A percentile compares a stretch with the other conserved stretches of the same genome.
Evolutionary conservation across 1,284 basidiomycete genomes (phyloP).

Genomic region (Amylostereum areolatum): DNA sequence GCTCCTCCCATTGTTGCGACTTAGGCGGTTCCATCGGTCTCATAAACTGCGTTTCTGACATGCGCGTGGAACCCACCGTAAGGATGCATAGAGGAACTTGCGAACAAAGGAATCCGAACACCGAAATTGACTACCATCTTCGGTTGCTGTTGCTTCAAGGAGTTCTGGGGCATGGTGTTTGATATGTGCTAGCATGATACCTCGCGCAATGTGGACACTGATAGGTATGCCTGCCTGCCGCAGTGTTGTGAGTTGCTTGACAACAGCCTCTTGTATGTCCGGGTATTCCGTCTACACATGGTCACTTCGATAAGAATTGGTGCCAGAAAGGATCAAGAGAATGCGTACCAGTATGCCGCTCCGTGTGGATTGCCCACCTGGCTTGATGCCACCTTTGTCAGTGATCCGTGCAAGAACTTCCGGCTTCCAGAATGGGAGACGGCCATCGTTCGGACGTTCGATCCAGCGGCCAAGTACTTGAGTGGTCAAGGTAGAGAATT

Average conservation of each 20-base stretch:
- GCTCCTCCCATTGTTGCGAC: no score
- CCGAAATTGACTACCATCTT: not conserved
- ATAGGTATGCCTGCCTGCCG: not conserved
- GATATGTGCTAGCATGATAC: not conserved
- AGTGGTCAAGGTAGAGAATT: not conserved
- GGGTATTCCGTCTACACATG: not conserved
- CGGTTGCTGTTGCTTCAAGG: not conserved
- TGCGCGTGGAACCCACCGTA: constrained; percentile 16
- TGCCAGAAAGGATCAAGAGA: not conserved
- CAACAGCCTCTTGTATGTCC: not conserved
- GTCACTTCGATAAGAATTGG: not conserved
- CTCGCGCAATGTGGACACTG: not conserved
- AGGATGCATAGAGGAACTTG: not conserved
- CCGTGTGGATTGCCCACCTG: not conserved
- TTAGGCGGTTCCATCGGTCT: no score
- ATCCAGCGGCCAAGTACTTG: not conserved
- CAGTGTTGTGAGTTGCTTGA: not conserved
- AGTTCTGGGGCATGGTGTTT: not conserved
- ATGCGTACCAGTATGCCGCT: not conserved
- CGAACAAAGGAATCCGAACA: not conserved
- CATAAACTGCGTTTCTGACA: no score
- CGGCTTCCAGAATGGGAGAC: no score
- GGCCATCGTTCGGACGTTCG: not conserved
- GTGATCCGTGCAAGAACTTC: no score
- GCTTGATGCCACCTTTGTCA: no score